Conservation (phyloP, 768 basidiomycete genomes). For the Podaxis carcinomalis region DNA sequence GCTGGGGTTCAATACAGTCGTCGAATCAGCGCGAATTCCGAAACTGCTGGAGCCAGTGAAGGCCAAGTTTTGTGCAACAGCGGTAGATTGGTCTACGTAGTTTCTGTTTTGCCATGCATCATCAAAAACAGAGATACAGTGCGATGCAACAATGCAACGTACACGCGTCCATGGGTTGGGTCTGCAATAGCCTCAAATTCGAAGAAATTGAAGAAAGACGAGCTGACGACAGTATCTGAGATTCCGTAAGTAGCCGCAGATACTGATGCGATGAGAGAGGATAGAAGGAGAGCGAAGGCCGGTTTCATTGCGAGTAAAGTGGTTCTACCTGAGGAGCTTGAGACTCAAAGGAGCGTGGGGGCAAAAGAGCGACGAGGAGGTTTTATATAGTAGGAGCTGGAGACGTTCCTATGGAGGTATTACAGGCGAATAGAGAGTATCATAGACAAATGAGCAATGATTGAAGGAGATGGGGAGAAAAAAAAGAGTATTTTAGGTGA, state of each 20-base stretch:
- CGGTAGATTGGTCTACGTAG: slow-evolving; percentile 35
- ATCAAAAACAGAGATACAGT: background rate
- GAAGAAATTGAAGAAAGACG: slow-evolving; percentile 45
- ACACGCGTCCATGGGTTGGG: slow-evolving; percentile 65
- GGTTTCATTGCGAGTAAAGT: background rate
- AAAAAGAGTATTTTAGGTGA: background rate
- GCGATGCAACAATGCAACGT: slow-evolving; percentile 15
- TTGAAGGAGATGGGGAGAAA: background rate
- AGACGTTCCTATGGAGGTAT: background rate
- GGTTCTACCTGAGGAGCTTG: background rate
- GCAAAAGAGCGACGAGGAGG: background rate
- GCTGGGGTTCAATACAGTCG: slow-evolving; percentile 37
- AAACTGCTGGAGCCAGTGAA: slow-evolving; percentile 42
- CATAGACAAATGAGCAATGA: background rate
- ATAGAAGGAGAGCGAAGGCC: background rate
- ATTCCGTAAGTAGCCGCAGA: slow-evolving; percentile 27
- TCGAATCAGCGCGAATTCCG: slow-evolving; percentile 45
- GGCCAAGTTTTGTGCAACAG: slow-evolving; percentile 48
- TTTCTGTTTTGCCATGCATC: slow-evolving; percentile 22
- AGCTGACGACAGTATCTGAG: slow-evolving; percentile 38
- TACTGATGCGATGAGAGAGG: background rate
- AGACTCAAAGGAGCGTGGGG: background rate
- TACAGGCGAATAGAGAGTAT: background rate
- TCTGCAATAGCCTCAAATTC: slow-evolving; percentile 45
- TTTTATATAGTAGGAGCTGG: background rate